phyloP scores from a whole-genome alignment of 192 early-diverging fungal species.

The Podila clonocystis region DNA sequence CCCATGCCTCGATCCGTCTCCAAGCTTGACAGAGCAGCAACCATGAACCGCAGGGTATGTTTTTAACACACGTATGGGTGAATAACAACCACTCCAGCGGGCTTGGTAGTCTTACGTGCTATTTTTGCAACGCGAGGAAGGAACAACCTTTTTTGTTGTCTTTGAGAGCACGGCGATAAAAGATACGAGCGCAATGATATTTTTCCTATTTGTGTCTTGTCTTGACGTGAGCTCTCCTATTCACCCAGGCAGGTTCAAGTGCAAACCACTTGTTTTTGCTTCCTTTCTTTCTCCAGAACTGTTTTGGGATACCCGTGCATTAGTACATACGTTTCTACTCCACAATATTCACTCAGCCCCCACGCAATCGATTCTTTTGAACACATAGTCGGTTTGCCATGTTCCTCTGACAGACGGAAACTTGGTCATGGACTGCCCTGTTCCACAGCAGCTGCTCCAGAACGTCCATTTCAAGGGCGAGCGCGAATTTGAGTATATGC shows the following conservation, averaged over 20 bases:
- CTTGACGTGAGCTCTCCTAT: neutral
- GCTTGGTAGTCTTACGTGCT: neutral
- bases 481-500: conserved; percentile 78
- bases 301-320: neutral
- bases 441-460: conserved; percentile 66
- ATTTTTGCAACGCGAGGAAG: too few relatives aligned
- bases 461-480: conserved; percentile 61
- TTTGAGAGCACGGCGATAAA: too few relatives aligned
- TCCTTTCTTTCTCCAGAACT: neutral
- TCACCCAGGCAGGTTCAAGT: neutral
- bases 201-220: neutral
- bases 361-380: neutral
- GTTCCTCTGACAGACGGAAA: conserved; percentile 73
- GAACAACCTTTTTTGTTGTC: too few relatives aligned
- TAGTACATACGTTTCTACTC: neutral
- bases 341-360: conserved; percentile 53
- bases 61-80: neutral
- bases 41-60: conserved; percentile 49
- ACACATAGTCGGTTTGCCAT: conserved; percentile 42
- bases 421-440: conserved; percentile 75
- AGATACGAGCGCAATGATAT: too few relatives aligned
- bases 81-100: neutral
- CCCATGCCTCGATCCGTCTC: conserved; percentile 22
- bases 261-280: neutral
- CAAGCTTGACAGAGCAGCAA: conserved; percentile 43